Evolutionary conservation across 2,329 filamentous ascomycete genomes (phyloP), one percentile per base, ranked within the genome.

Genomic region (Penicillium fuscoglaucum): DNA sequence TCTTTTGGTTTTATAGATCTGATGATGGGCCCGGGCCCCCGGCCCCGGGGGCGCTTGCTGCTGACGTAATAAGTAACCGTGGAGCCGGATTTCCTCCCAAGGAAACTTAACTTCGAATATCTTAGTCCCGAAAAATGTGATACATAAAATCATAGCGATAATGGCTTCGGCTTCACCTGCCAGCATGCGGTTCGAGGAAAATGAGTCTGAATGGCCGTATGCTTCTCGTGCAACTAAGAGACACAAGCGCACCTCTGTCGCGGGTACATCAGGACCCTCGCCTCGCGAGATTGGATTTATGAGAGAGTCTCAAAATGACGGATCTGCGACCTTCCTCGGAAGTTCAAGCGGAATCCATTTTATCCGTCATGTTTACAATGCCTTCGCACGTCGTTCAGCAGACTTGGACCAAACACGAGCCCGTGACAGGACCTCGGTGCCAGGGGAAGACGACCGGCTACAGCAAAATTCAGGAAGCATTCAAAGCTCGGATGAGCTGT

Each of bases 321-420:
- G 77, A 24, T 78, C 78, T 3, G 79, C 82, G 15, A 82, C 80
- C 0, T 86, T 86, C 55, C 78, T 85, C 5, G 83, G 83, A 4
- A 84, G 82, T 51, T 80, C 81, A 17, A 84, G 83, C 59, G 83
- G 83, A 1, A 84, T 85, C n/a, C 79, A 84, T 64, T 85, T 85
- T 63, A 82, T 85, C 35, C 78, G 82, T 6, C 79, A 80, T 21
- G 83, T 85, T 1, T 83, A 84, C 43, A 71, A 79, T 33, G 77
- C 81, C 1, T 75, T 85, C 31, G 71, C 78, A 2, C 72, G 72
- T 50, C 67, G 70, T 37, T 70, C 70, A 17, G 70, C 70, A 15
- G 69, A 71, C 51, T 43, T 72, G 17, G 64, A 65, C 19, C 64
- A 66, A 58, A 68, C 63, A 6, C 70, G 71, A 52, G 62, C 70